These are phyloP conservation scores for Citrullus amarus DNA, from an alignment of 306 rosid species.

Conservation along the genomic window DNA sequence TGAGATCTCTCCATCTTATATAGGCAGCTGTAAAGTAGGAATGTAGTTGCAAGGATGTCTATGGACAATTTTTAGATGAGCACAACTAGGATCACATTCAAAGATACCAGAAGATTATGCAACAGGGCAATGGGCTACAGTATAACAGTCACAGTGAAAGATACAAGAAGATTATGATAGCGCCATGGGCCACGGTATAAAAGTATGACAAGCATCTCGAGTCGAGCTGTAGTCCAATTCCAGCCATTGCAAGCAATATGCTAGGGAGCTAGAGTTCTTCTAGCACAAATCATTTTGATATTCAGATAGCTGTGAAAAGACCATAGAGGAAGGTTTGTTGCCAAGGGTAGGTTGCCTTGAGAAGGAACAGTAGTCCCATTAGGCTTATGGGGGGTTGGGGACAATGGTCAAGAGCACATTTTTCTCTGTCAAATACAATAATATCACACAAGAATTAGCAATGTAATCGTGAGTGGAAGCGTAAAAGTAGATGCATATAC, in stretches of 20 bases:
- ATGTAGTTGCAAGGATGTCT: background rate
- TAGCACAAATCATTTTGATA: background rate
- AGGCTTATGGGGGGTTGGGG: background rate
- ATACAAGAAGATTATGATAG: background rate
- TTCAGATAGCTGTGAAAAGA: background rate
- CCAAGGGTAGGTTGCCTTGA: background rate
- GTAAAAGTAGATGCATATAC: background rate
- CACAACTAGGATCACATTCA: background rate
- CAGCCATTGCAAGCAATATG: background rate
- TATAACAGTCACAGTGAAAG: background rate
- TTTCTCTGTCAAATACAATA: background rate
- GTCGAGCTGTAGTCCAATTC: slow-evolving; percentile 7
- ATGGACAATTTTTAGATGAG: background rate
- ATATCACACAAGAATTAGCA: background rate
- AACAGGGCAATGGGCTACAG: background rate
- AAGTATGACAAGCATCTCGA: background rate
- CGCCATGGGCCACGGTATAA: background rate
- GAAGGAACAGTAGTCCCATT: background rate
- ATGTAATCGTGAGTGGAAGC: background rate
- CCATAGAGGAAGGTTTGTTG: background rate
- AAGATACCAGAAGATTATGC: background rate
- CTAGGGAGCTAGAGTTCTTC: background rate
- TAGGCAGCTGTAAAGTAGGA: background rate
- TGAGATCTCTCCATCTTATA: background rate
- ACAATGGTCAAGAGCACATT: background rate